Base-by-base conservation (phyloP, 73 alveolate genomes). In the Paramecium sexaurelia region DNA sequence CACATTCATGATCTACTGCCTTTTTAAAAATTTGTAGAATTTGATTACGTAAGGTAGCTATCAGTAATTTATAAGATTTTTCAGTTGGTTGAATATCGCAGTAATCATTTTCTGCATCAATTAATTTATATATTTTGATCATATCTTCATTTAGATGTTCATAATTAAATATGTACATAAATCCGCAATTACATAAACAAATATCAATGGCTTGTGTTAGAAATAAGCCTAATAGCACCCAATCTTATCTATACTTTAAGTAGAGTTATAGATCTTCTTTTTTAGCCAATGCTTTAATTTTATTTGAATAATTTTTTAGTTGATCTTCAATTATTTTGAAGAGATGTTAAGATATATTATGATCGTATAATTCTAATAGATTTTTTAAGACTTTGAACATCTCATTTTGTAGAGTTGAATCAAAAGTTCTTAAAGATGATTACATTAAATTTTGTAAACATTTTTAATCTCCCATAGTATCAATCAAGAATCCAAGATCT, bases 131-230 rank as follows among this genome's bases (percentile, higher is more conserved):
- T 43, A 78, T 78, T 43, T 78, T 78, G 32, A 45, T 45, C 45
- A 78, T 24, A 22, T 78, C 90, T 24, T 78, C 90, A 78, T 78
- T 43, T 26, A 78, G 41, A 33, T 78, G 90, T 78, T 78, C 90
- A 39, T 78, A 78, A 78, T 78, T 78, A 39, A 78, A 78, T 15
- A 78, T 78, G 90, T 78, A 78, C 73, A 41, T 78, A 45, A 78
- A 78, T 0, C 68, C 68, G 24, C 75, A 45, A 22, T 78, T 45
- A 7, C 55, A 39, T 0, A 78, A 24, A 78, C 75, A 78, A 3
- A 78, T 33, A 43, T 78, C 90, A 20, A 78, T 78, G 22, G 71
- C 73, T 33, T 40, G 22, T 4, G 35, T 41, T 33, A 41, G 41
- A 32, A 78, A 78, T 6, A 78, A 43, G 8, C 61, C 90, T 11